Percentiles rank a stretch among this genome's conserved stretches.
Evolutionary conservation across 2,329 filamentous ascomycete genomes (phyloP).

Genomic region (Tolypocladium endophyticum): DNA sequence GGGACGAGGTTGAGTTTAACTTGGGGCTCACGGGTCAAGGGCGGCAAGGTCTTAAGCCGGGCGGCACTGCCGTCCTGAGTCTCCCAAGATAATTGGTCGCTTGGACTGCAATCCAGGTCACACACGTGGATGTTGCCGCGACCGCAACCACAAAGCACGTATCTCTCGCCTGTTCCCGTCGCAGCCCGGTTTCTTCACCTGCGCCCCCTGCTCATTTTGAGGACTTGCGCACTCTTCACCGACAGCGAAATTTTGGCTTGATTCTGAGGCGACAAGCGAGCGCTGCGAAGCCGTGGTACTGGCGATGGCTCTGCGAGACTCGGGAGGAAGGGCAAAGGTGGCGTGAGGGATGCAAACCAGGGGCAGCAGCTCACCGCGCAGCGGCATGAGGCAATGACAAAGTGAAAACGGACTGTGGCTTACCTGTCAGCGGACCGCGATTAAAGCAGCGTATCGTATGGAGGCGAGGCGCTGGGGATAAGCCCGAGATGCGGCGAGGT

Average conservation of each 20-base stretch:
- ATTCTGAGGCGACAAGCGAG: not conserved
- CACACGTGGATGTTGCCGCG: conserved; percentile 1
- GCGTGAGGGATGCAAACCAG: not conserved
- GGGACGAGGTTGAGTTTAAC: conserved; percentile 2
- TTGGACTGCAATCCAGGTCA: not conserved
- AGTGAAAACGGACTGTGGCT: not conserved
- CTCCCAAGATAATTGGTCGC: conserved; percentile 1
- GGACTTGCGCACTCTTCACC: not conserved
- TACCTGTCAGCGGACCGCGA: not conserved
- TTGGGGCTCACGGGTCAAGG: not conserved
- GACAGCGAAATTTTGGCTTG: not conserved
- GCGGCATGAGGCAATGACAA: not conserved
- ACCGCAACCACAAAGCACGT: not conserved
- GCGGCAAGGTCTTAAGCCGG: not conserved
- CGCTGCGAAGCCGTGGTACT: not conserved
- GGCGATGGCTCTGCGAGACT: not conserved
- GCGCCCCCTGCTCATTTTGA: not conserved
- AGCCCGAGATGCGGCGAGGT: not conserved
- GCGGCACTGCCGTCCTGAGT: not conserved
- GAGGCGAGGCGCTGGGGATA: not conserved
- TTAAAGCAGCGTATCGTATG: not conserved
- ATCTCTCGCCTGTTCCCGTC: not conserved
- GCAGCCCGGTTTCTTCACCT: not conserved
- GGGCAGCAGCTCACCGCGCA: not conserved
- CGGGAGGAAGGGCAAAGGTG: not conserved